Base-by-base conservation (phyloP, 139 green algal genomes). In the Chlorella ohadii region DNA sequence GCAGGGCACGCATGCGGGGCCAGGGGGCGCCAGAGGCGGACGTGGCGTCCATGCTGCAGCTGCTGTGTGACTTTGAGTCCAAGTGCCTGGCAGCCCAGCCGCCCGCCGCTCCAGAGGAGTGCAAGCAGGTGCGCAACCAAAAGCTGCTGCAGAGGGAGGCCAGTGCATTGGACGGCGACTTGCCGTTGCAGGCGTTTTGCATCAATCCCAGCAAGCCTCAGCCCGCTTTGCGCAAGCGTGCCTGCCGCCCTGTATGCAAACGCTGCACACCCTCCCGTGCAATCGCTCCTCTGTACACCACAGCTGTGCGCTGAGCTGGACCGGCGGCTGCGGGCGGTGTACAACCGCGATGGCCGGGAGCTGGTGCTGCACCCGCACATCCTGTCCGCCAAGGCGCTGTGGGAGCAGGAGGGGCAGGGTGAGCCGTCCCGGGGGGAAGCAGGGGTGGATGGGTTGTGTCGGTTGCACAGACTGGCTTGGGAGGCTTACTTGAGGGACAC, bases 351-450 rank as follows among this genome's bases (percentile, higher is more conserved):
- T 6, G 75, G 75, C 44, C 51, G 71, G 55, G 5, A 38, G 22
- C 81, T 86, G 72, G 72, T 81, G 72, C 81, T 86, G 39, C 41
- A 86, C 33, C 20, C 81, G 7, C 81, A 86, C 59, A 33, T 77
- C 3, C 44, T 86, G 31, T 55, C n/a, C n/a, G 67, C 55, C 1
- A 5, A 11, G 31, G 39, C 71, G 57, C 81, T 86, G 38, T 3
- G 80, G 72, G 44, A 77, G 57, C 59, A 82, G 81, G 81, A 71
- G 61, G 67, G 81, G 11, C 36, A 72, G 6, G 81, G 81, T 78
- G 31, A 3, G 77, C 16, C 28, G 7, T 28, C n/a, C n/a, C 22
- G 2, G 9, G 6, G 47, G 5, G 27, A 15, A 5, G 5, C 19
- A 20, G 2, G 67, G 66, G 25, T 3, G 3, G 15, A 22, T 3